Percentiles rank a stretch among this genome's conserved stretches.
phyloP scores from a whole-genome alignment of 2,329 filamentous ascomycete species.

The Apiospora marii region DNA sequence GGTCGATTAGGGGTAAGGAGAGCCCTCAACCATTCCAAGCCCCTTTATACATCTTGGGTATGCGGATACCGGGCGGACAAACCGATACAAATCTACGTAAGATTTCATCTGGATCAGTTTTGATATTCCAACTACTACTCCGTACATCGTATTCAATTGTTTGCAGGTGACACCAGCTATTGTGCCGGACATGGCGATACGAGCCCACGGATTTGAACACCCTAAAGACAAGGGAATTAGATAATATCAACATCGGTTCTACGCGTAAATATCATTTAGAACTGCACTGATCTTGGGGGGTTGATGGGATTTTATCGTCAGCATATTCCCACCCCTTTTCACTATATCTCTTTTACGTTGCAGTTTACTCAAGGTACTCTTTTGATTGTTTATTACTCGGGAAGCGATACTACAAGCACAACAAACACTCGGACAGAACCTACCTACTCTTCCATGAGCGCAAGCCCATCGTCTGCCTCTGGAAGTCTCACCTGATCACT shows the following conservation, averaged over 20 bases:
- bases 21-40: not conserved
- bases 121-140: not conserved
- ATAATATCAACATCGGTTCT: not conserved
- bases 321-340: not conserved
- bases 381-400: not conserved
- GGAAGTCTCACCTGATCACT: not conserved
- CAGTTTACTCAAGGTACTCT: not conserved
- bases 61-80: too few relatives aligned
- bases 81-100: too few relatives aligned
- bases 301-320: fast-evolving
- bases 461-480: not conserved
- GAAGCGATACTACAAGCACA: not conserved
- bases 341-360: not conserved
- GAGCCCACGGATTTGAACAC: too few relatives aligned
- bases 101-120: not conserved
- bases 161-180: not conserved
- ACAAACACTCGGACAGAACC: not conserved
- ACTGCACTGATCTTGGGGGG: not conserved
- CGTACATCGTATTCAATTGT: not conserved
- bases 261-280: not conserved
- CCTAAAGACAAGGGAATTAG: not conserved
- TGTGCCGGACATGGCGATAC: too few relatives aligned
- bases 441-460: not conserved
- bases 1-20: not conserved
- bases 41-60: too few relatives aligned